Evolutionary conservation across 202 grass and related monocot species (phyloP).

Genomic region (Zizania palustris): DNA sequence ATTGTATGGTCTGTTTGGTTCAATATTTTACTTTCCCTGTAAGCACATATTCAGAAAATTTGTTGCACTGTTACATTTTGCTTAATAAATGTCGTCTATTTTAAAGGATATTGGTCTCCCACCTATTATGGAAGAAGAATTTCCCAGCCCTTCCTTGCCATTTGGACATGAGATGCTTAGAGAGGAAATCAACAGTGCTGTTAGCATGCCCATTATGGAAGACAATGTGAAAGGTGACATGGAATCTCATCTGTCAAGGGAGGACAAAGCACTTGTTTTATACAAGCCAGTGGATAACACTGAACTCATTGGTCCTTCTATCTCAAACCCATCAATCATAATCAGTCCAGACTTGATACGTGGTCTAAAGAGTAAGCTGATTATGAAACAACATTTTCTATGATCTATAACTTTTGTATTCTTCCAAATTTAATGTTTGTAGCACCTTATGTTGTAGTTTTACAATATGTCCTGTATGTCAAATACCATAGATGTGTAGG

Average conservation of each 20-base stretch:
- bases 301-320: conserved; percentile 33
- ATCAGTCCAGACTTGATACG: conserved; percentile 71
- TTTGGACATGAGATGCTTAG: conserved; percentile 43
- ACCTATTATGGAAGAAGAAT: conserved; percentile 67
- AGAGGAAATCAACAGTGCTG: conserved; percentile 35
- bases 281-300: conserved; percentile 68
- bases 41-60: conserved; percentile 21
- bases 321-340: conserved; percentile 63
- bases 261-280: conserved; percentile 75
- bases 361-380: conserved; percentile 82
- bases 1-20: conserved; percentile 1
- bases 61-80: conserved; percentile 30
- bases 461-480: background rate
- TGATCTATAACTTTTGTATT: conserved; percentile 17
- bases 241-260: conserved; percentile 37
- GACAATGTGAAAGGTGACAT: conserved; percentile 45
- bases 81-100: conserved; percentile 29
- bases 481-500: conserved; percentile 24
- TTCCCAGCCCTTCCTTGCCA: conserved; percentile 16
- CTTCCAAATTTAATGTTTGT: conserved; percentile 10
- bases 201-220: conserved; percentile 41
- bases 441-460: conserved; percentile 12
- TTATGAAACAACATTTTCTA: conserved; percentile 13
- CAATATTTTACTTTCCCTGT: conserved; percentile 2
- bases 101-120: conserved; percentile 76